Conservation (phyloP, 73 alveolate genomes). For the Paramecium primaurelia region DNA sequence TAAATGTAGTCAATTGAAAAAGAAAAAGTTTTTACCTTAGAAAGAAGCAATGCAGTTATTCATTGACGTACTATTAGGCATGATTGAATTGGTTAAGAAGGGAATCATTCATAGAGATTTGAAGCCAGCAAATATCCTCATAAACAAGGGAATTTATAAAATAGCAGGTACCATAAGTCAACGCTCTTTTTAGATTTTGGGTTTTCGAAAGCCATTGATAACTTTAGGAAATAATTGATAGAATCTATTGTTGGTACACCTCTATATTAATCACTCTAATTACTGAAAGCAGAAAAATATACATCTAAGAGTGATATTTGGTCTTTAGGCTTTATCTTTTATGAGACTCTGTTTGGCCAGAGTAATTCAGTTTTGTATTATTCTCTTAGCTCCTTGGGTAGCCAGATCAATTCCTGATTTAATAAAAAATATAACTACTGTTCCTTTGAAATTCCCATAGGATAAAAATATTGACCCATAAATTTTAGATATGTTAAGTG, state of each 20-base stretch:
- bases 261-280: constrained; percentile 46
- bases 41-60: constrained; percentile 31
- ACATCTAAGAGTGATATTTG: constrained; percentile 59
- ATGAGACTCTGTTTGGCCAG: constrained; percentile 49
- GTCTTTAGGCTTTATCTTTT: constrained; percentile 60
- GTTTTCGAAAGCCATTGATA: constrained; percentile 50
- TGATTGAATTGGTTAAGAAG: constrained; percentile 59
- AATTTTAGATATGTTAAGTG: not conserved
- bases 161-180: not conserved
- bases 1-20: not conserved
- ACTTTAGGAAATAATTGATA: constrained; percentile 42
- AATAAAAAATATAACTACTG: not conserved
- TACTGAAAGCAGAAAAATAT: constrained; percentile 47
- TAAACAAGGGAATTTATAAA: constrained; percentile 38
- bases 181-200: constrained; percentile 34
- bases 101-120: constrained; percentile 64
- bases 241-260: constrained; percentile 59
- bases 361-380: not conserved
- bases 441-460: constrained; percentile 40
- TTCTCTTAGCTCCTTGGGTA: constrained; percentile 40
- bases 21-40: constrained; percentile 20
- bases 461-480: not conserved
- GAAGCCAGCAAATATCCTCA: constrained; percentile 60
- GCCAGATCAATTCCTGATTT: constrained; percentile 54
- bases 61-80: constrained; percentile 46